Conservation (phyloP, 192 early-diverging fungal genomes). For the Pilaira anomala region DNA sequence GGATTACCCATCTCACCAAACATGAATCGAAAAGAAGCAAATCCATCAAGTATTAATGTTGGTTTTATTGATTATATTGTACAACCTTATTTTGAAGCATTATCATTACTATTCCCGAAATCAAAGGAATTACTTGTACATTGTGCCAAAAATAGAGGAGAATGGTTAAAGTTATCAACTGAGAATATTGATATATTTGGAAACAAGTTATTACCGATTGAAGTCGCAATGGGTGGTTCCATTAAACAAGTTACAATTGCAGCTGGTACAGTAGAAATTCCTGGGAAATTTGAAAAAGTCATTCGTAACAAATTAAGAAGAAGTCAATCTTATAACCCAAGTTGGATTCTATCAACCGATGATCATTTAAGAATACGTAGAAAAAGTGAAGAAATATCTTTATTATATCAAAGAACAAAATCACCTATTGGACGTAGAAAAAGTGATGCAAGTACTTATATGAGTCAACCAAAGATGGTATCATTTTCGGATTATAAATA, state of each 20-base stretch:
- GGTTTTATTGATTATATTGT: constrained; percentile 87
- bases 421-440: too few relatives aligned
- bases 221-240: background rate
- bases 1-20: constrained; percentile 78
- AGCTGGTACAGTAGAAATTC: constrained; percentile 9
- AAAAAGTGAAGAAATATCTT: too few relatives aligned
- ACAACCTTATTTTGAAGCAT: constrained; percentile 77
- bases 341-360: too few relatives aligned
- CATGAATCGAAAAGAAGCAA: constrained; percentile 76
- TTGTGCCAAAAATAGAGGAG: constrained; percentile 50
- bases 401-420: too few relatives aligned
- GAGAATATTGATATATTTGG: background rate
- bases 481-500: too few relatives aligned
- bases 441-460: too few relatives aligned
- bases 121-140: constrained; percentile 54
- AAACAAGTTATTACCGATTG: background rate
- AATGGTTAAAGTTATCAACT: constrained; percentile 47
- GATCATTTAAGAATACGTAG: too few relatives aligned
- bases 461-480: too few relatives aligned
- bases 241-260: background rate
- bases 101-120: constrained; percentile 71
- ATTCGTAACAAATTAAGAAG: too few relatives aligned
- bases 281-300: background rate
- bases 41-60: constrained; percentile 71
- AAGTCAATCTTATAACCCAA: too few relatives aligned